Evolutionary conservation across 2,329 filamentous ascomycete species (phyloP).

Genomic region (Sporothrix curviconia): DNA sequence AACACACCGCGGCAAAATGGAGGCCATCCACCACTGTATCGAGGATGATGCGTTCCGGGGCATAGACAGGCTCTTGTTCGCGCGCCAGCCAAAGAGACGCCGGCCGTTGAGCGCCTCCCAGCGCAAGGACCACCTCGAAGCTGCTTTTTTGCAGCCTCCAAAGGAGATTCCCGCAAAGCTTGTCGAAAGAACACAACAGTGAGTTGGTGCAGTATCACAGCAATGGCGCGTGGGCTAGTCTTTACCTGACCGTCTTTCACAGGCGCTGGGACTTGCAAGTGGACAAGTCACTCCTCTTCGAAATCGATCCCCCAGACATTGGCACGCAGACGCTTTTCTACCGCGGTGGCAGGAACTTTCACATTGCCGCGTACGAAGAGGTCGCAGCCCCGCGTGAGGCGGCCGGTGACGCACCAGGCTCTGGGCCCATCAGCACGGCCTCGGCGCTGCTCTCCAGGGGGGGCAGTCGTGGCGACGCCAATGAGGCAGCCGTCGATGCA

Average conservation of each 20-base stretch:
- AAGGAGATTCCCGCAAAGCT: constrained; percentile 74
- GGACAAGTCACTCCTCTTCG: constrained; percentile 78
- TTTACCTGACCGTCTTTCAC: constrained; percentile 5
- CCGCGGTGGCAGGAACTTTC: constrained; percentile 83
- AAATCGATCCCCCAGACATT: constrained; percentile 82
- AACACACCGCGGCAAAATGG: constrained; percentile 5
- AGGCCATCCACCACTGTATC: constrained; percentile 8
- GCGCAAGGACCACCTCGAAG: constrained; percentile 65
- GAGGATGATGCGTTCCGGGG: constrained; percentile 3
- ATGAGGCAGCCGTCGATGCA: constrained; percentile 76
- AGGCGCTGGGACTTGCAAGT: constrained; percentile 70
- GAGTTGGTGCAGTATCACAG: constrained; percentile 18
- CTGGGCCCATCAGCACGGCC: constrained; percentile 45
- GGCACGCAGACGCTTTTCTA: constrained; percentile 91
- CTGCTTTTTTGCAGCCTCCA: constrained; percentile 72
- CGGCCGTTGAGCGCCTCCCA: constrained; percentile 32
- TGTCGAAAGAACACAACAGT: constrained; percentile 83
- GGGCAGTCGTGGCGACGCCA: constrained; percentile 78
- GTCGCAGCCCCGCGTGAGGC: constrained; percentile 86
- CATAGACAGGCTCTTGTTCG: constrained; percentile 17
- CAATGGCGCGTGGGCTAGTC: not conserved
- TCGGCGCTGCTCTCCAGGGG: constrained; percentile 94
- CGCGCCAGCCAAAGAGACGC: constrained; percentile 10
- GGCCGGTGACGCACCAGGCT: constrained; percentile 92
- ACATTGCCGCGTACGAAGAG: constrained; percentile 88